phyloP scores from a whole-genome alignment of 2,329 filamentous ascomycete species.

The Colletotrichum phormii region DNA sequence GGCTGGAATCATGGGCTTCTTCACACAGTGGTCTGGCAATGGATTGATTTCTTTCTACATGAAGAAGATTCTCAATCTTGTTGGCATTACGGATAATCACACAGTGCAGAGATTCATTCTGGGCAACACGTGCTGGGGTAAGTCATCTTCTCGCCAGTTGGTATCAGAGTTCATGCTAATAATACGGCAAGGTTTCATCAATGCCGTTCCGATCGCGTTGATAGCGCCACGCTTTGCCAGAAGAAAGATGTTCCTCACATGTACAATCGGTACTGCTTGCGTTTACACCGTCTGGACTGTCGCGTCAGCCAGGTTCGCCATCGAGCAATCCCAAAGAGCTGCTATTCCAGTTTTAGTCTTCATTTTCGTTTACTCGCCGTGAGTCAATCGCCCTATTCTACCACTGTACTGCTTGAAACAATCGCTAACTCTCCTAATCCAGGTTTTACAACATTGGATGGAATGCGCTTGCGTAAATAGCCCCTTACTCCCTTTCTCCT shows the following conservation, averaged over 20 bases:
- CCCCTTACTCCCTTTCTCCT: fast-evolving
- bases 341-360: constrained; percentile 55
- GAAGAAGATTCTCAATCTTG: constrained; percentile 53
- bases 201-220: constrained; percentile 49
- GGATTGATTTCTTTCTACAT: constrained; percentile 52
- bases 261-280: constrained; percentile 49
- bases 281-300: constrained; percentile 54
- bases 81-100: constrained; percentile 50
- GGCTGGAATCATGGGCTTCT: constrained; percentile 59
- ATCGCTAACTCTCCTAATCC: background rate
- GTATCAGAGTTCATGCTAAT: background rate
- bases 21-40: constrained; percentile 47
- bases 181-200: constrained; percentile 43
- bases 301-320: constrained; percentile 50
- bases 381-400: constrained; percentile 21
- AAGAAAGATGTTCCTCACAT: constrained; percentile 50
- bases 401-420: background rate
- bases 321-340: constrained; percentile 45
- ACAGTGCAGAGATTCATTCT: constrained; percentile 52
- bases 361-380: constrained; percentile 55
- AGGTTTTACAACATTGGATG: constrained; percentile 29
- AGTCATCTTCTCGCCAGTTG: background rate
- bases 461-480: constrained; percentile 14
- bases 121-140: constrained; percentile 50
- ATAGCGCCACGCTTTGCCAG: constrained; percentile 48